Percentiles rank a stretch among this genome's conserved stretches.
Conservation (phyloP, 257 asterid genomes). For the Solanum pennellii region DNA sequence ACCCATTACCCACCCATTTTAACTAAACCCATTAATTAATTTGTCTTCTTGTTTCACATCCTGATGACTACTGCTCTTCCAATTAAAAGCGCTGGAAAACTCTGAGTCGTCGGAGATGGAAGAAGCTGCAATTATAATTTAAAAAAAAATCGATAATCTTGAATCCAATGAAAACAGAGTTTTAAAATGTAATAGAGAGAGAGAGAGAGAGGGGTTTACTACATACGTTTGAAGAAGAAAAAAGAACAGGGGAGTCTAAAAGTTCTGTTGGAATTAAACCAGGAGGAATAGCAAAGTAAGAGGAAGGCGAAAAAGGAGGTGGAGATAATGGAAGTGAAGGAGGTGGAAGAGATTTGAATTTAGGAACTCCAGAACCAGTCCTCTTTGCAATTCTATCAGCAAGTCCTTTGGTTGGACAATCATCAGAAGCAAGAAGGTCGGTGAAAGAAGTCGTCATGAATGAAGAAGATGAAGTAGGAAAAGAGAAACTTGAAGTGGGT, state of each 20-base stretch:
- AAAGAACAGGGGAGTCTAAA: conserved; percentile 77
- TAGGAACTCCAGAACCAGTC: conserved; percentile 59
- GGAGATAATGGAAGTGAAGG: conserved; percentile 69
- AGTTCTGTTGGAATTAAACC: conserved; percentile 77
- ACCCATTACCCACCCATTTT: too few relatives aligned
- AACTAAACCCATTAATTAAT: too few relatives aligned
- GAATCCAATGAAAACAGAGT: background rate
- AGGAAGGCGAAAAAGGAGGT: conserved; percentile 60
- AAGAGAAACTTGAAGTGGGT: conserved; percentile 9
- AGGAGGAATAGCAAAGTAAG: conserved; percentile 69
- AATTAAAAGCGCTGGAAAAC: conserved; percentile 38
- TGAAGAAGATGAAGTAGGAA: conserved; percentile 2
- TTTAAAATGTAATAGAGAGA: background rate
- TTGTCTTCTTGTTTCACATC: conserved; percentile 28
- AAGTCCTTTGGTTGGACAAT: conserved; percentile 26
- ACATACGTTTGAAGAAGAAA: conserved; percentile 43
- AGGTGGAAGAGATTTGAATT: conserved; percentile 71
- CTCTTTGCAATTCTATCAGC: conserved; percentile 57
- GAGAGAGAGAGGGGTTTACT: background rate
- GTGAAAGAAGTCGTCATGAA: conserved; percentile 46
- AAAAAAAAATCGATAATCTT: background rate
- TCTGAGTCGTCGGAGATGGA: conserved; percentile 87
- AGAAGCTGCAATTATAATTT: conserved; percentile 39
- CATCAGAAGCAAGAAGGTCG: conserved; percentile 44
- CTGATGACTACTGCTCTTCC: conserved; percentile 33